Evolutionary conservation across 2,329 filamentous ascomycete genomes (phyloP), one percentile per base, ranked within the genome.

Genomic region (Colletotrichum lentis): DNA sequence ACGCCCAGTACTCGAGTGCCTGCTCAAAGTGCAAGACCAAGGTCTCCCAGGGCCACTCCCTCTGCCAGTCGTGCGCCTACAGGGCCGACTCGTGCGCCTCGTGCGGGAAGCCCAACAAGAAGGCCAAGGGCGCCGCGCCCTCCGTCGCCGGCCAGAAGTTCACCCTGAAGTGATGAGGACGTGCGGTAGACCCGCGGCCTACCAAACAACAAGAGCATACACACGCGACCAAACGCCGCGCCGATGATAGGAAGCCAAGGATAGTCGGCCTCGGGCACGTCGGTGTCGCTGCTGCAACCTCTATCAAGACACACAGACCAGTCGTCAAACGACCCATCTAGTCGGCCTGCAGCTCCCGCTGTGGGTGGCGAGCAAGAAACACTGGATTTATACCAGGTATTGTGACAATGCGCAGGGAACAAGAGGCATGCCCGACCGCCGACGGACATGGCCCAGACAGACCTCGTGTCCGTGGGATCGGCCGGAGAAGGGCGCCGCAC

Each of bases 1-100:
- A 89, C 72, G 87, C 87, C 2, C 83, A 86, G 62, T 90, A 90
- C 75, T 83, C 87, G 11, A 88, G 86, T 73, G 83, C 85, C 0
- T 90, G 88, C 73, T 82, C 83, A 10, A 82, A 81, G 46, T 90
- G 88, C 81, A 90, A 88, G 76, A 85, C 85, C 35, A 90, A 89
- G 75, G 83, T 87, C n/a, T 83, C 87, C 12, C 83, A 87, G 72
- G 88, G 88, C 14, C 82, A 84, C 74, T 85, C 85, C 55, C 86
- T 80, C 70, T 90, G 88, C 73, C 85, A 90, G 70, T 83, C 83
- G 50, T 90, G 88, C 75, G 87, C 88, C 14, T 90, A 89, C 76
- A 84, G 86, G 73, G 82, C 83, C 68, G 86, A 90, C 74, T 80
- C 84, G 3, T 90, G 88, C 74, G 81, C 87, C 20, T 87, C 89